Evolutionary conservation across 2,329 filamentous ascomycete species (phyloP).

Genomic region (Byssoonygena ceratinophila): DNA sequence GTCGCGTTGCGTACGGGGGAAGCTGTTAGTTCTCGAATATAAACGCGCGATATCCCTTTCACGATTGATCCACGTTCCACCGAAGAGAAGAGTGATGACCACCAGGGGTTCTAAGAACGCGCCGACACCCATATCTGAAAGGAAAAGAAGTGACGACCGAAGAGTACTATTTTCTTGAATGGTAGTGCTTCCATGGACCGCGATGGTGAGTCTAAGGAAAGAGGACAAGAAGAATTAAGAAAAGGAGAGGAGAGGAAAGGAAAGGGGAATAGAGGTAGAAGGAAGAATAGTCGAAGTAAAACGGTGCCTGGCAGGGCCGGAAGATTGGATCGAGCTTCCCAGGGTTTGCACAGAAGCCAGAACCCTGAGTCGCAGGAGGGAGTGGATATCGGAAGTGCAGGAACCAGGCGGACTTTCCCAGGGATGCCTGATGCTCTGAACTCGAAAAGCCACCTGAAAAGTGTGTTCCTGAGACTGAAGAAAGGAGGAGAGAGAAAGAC

Average conservation of each 20-base stretch:
- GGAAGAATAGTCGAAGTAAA: too few relatives aligned
- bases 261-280: background rate
- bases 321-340: background rate
- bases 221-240: background rate
- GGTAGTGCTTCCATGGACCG: too few relatives aligned
- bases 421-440: too few relatives aligned
- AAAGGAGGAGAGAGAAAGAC: too few relatives aligned
- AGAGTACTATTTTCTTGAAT: too few relatives aligned
- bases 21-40: constrained; percentile 3
- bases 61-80: constrained; percentile 54
- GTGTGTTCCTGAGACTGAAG: too few relatives aligned
- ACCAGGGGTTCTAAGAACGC: constrained; percentile 52
- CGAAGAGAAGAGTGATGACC: constrained; percentile 49
- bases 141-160: background rate
- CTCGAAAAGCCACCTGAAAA: background rate
- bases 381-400: background rate
- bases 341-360: background rate
- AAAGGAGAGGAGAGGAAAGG: background rate
- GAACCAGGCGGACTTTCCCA: too few relatives aligned
- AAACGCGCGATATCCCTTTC: constrained; percentile 27
- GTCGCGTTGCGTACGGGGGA: background rate
- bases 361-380: background rate
- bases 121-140: constrained; percentile 42
- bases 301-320: too few relatives aligned
- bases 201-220: too few relatives aligned